Conservation (phyloP, 2,329 filamentous ascomycete species). For the Aureobasidium pullulans region DNA sequence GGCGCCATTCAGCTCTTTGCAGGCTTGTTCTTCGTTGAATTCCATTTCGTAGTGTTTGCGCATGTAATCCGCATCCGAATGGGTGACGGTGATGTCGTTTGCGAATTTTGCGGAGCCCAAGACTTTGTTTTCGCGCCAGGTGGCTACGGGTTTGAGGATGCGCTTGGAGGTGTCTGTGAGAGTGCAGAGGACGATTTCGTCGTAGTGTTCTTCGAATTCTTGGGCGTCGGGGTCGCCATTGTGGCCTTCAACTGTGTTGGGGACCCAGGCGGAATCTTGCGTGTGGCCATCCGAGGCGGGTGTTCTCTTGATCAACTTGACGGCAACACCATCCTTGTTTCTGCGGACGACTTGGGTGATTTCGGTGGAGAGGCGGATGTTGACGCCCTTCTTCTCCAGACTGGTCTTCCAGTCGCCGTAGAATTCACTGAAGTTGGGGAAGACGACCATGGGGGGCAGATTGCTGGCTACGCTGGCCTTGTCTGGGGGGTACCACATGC, state of each 20-base stretch:
- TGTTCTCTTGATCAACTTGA: constrained; percentile 40
- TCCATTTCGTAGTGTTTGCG: constrained; percentile 59
- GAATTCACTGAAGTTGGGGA: constrained; percentile 55
- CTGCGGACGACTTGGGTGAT: constrained; percentile 47
- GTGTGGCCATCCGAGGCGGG: constrained; percentile 37
- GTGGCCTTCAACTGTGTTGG: constrained; percentile 26
- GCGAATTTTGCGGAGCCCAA: constrained; percentile 64
- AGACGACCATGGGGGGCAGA: constrained; percentile 52
- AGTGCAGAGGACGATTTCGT: constrained; percentile 60
- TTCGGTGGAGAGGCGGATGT: constrained; percentile 50
- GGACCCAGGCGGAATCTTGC: constrained; percentile 38
- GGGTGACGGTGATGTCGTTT: constrained; percentile 65
- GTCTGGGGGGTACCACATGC: constrained; percentile 51
- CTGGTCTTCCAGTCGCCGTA: constrained; percentile 54
- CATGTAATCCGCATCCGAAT: constrained; percentile 59
- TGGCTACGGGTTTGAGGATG: constrained; percentile 51
- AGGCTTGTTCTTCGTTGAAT: constrained; percentile 44
- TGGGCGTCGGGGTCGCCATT: constrained; percentile 34
- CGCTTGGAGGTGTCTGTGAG: constrained; percentile 50
- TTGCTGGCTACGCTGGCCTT: constrained; percentile 43
- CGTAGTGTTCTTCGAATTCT: constrained; percentile 46
- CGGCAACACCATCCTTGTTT: constrained; percentile 44
- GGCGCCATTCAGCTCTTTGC: constrained; percentile 32
- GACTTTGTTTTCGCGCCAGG: constrained; percentile 56
- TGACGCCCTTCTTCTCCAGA: constrained; percentile 48